Evolutionary conservation across 352 stramenopile species (phyloP).

Genomic region (Globisporangium parvum): DNA sequence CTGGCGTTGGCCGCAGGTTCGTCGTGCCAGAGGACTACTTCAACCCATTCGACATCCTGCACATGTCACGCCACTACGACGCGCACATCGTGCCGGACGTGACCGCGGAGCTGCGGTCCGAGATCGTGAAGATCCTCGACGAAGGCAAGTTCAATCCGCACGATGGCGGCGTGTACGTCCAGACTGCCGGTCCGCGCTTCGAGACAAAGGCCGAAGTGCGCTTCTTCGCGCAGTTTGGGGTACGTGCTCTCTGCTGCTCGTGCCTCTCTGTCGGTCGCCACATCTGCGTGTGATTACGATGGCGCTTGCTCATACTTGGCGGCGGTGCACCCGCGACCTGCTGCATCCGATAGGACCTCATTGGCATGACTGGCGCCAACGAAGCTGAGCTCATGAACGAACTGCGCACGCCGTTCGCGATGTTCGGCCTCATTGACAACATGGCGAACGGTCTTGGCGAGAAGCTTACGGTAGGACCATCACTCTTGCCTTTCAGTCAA

Average conservation of each 20-base stretch:
- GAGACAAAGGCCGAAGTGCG: slow-evolving; percentile 89
- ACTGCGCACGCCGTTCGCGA: slow-evolving; percentile 72
- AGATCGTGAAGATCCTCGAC: slow-evolving; percentile 44
- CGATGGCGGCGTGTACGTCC: slow-evolving; percentile 82
- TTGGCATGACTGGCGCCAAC: slow-evolving; percentile 87
- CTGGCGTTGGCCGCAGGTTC: slow-evolving; percentile 25
- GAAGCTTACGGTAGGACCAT: slow-evolving; percentile 45
- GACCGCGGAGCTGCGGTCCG: slow-evolving; percentile 31
- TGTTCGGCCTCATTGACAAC: slow-evolving; percentile 88
- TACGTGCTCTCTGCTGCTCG: slow-evolving; percentile 5
- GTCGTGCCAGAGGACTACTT: slow-evolving; percentile 87
- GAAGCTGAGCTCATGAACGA: slow-evolving; percentile 85
- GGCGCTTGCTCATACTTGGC: not conserved
- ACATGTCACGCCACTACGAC: slow-evolving; percentile 77
- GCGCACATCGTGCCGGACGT: slow-evolving; percentile 81
- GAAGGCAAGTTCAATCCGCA: slow-evolving; percentile 39
- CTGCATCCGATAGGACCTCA: slow-evolving; percentile 37
- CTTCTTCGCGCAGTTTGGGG: slow-evolving; percentile 82
- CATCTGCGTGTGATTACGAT: not conserved
- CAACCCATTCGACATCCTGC: slow-evolving; percentile 82
- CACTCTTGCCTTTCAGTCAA: too few species aligned
- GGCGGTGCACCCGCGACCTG: too few species aligned
- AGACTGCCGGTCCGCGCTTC: slow-evolving; percentile 80
- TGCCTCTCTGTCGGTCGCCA: not conserved
- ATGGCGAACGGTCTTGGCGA: slow-evolving; percentile 81